Evolutionary conservation across 371 early-diverging fungal genomes (phyloP), one percentile per base, ranked within the genome.

Genomic region (Enterospora canceri): DNA sequence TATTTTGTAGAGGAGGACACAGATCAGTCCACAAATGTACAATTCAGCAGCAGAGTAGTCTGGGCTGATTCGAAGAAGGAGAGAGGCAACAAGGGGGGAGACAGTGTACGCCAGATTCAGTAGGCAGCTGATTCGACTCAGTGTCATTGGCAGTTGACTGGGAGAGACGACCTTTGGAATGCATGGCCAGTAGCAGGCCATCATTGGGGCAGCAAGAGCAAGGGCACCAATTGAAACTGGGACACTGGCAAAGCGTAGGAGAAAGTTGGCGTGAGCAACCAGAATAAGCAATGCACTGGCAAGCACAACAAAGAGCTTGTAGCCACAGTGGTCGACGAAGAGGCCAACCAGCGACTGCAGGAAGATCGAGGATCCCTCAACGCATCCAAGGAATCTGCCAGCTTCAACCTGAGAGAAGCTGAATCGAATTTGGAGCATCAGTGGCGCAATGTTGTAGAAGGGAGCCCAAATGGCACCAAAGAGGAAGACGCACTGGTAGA

Each of bases 141-240:
- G 68, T 28, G 73, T 75, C n/a, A 62, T 62, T 15, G 61, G 46
- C 19, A 79, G 32, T 12, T 55, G 67, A 23, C 66, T 68, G 8
- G 65, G 68, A 23, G 72, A 72, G 2, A 74, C 63, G 3, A 79
- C 57, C 29, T 60, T 49, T 5, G 76, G 72, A n/a, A 74, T 70
- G 65, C 79, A 79, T 1, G 77, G 75, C 79, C 79, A 76, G 58
- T 74, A 72, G 55, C 73, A 76, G 21, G 66, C 62, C 28, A 75
- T 55, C 8, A 79, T 31, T 8, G 73, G 76, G 18, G 70, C 55
- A 0, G 76, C 56, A 18, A 76, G 8, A 4, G 76, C 76, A 18
- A 79, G 51, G 1, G 75, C 23, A 0, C 63, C 18, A 5, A 67
- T 35, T 5, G 73, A 46, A 50, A 64, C 4, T 18, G 33, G 40